Base-by-base conservation (phyloP, 2,329 filamentous ascomycete species). In the Exophiala spinifera region DNA sequence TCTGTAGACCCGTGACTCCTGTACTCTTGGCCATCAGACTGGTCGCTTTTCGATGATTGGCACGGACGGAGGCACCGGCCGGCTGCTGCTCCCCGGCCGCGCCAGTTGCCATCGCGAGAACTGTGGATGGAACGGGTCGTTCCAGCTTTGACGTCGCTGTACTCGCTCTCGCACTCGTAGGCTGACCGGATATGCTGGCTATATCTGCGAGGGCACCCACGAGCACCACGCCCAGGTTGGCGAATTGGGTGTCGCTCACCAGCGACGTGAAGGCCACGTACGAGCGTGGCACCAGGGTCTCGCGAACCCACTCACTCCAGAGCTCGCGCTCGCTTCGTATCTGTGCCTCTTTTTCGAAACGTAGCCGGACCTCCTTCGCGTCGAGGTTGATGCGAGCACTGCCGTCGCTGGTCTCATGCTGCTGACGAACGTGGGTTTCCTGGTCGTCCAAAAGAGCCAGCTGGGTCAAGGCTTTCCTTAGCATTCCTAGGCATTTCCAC, bases 401-500 rank as follows among this genome's bases (percentile, higher is more conserved):
- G 20, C 23, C 51, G 28, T 33, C 19, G 13, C 14, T 31, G n/a
- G n/a, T n/a, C n/a, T 31, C 6, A 23, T 8, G 4, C 17, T n/a
- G 20, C 31, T 28, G 46, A 11, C 53, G 46, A 7, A 33, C 17
- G 11, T 28, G 42, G 6, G 13, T 46, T 36, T 56, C 33, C 17
- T 49, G 34, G 8, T 49, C 43, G 61, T 70, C 62, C 70, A 67
- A 48, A 73, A 68, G 52, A 1, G 78, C 64, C 2, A 96, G 73
- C 51, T 79, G 78, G 7, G 73, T 72, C 7, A 87, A 69, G 53
- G 84, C 79, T 44, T 88, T 86, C 33, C 89, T 84, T 61, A 96
- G 79, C 60, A 86, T 79, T 49, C 80, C 80, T 57, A 96, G 83
- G 65, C 76, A 77, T 64, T 84, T 82, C 83, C 88, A 97, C 92